Base-by-base conservation (phyloP, 2,329 filamentous ascomycete genomes). In the Alternaria longipes region DNA sequence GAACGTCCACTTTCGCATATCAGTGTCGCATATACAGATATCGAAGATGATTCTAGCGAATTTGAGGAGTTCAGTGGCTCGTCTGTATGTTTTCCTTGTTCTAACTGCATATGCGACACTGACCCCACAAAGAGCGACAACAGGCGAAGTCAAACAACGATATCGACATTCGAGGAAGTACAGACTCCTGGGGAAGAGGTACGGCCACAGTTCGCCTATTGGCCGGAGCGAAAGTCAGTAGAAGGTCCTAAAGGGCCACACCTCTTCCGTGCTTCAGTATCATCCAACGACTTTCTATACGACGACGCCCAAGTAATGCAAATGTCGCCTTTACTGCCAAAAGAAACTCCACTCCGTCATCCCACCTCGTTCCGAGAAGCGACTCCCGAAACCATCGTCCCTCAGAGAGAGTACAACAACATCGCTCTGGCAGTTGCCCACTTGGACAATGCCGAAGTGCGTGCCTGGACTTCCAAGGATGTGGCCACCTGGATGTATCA, bases 401-500 rank as follows among this genome's bases (percentile, higher is more conserved):
- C 77, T 24, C 66, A 72, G 47, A 67, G 71, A 71, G 72, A 80
- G 77, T 65, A 83, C 81, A 85, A 85, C 57, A 85, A 86, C 16
- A 86, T 88, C 61, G 85, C 79, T 20, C 72, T 73, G 32, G 78
- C 79, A 5, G 77, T 81, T 82, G 66, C 90, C 84, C 73, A 88
- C 62, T 82, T 91, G 34, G 86, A 91, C 67, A 82, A 85, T 32
- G 79, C 81, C 24, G 83, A 85, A 51, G 84, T 94, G 61, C 83
- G 85, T 16, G 81, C 82, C 45, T 95, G 91, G 92, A 86, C 87
- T 14, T 89, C 91, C 3, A 86, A 89, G 73, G 90, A 93, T 80
- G 91, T 95, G 44, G 91, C 91, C 56, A 89, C 91, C 73, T 95
- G 92, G 87, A 95, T 97, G 93, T 87, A 90, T 73, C 88, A 92